A percentile compares a stretch with the other conserved stretches of the same genome.
These are phyloP conservation scores for Tetrapisispora arboricola DNA, from an alignment of 805 yeast genomes.

Conservation along the genomic window DNA sequence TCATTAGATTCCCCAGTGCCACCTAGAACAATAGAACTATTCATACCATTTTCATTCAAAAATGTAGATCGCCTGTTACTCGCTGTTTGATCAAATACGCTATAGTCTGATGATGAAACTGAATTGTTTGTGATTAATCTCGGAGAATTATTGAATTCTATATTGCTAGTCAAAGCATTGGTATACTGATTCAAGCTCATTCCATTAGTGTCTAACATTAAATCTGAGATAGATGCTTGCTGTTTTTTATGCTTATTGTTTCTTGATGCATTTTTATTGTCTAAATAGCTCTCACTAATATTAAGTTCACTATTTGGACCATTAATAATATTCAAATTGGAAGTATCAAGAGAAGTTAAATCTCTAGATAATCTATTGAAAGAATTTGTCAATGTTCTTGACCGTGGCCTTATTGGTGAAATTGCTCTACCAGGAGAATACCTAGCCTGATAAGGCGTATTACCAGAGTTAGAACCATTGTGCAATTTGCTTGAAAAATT, in stretches of 20 bases:
- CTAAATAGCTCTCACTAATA: conserved; percentile 2
- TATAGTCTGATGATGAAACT: background rate
- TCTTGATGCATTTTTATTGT: conserved; percentile 5
- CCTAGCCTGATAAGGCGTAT: conserved; percentile 6
- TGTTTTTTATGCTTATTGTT: conserved; percentile 17
- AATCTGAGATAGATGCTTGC: conserved; percentile 26
- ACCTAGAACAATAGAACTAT: background rate
- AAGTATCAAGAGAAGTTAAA: conserved; percentile 9
- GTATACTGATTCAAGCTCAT: conserved; percentile 5
- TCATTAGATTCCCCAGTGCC: background rate
- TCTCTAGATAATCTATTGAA: conserved; percentile 22
- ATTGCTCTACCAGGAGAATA: conserved; percentile 24
- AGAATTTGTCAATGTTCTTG: conserved; percentile 19
- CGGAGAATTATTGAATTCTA: background rate
- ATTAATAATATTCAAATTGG: background rate
- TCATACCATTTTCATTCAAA: background rate
- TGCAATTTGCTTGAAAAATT: conserved; percentile 13
- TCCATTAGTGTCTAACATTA: conserved; percentile 1
- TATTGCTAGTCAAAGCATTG: background rate
- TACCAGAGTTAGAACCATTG: background rate
- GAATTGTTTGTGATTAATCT: background rate
- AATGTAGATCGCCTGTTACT: conserved; percentile 1
- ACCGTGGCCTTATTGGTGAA: conserved; percentile 25
- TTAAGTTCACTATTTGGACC: background rate
- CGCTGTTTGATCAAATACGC: conserved; percentile 1